phyloP scores from a whole-genome alignment of 1,284 basidiomycete species.

The Apiotrichum sp. region DNA sequence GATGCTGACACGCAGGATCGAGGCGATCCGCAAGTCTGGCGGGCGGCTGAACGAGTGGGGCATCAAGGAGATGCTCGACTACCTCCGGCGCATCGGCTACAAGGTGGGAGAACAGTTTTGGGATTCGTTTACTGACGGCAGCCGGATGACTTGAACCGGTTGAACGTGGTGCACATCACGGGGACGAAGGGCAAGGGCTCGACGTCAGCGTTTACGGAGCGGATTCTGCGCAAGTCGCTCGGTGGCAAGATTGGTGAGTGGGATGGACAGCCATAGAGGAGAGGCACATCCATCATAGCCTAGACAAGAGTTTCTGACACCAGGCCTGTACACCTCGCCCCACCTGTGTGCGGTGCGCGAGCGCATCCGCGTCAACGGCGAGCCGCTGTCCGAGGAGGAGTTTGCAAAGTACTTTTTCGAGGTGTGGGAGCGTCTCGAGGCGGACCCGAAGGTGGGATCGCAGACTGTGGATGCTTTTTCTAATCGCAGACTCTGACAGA shows the following conservation, averaged over 20 bases:
- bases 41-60: conserved; percentile 63
- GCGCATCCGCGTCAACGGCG: conserved; percentile 88
- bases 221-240: conserved; percentile 37
- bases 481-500: conserved; percentile 46
- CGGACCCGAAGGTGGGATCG: conserved; percentile 57
- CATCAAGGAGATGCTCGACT: conserved; percentile 86
- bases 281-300: too few relatives aligned
- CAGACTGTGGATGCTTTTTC: neutral
- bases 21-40: conserved; percentile 72
- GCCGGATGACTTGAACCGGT: conserved; percentile 73
- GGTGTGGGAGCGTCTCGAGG: conserved; percentile 82
- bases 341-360: conserved; percentile 95
- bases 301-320: neutral
- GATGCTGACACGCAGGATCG: conserved; percentile 51
- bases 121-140: conserved; percentile 32
- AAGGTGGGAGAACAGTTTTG: conserved; percentile 52
- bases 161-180: conserved; percentile 95
- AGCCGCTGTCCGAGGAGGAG: conserved; percentile 75
- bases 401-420: conserved; percentile 94
- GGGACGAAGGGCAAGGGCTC: conserved; percentile 99
- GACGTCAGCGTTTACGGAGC: conserved; percentile 82
- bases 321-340: conserved; percentile 92
- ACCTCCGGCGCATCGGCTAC: conserved; percentile 81
- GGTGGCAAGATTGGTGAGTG: conserved; percentile 32
- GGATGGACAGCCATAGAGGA: neutral